phyloP scores from a whole-genome alignment of 2,329 filamentous ascomycete species.

The Stagonosporopsis chrysanthemi region DNA sequence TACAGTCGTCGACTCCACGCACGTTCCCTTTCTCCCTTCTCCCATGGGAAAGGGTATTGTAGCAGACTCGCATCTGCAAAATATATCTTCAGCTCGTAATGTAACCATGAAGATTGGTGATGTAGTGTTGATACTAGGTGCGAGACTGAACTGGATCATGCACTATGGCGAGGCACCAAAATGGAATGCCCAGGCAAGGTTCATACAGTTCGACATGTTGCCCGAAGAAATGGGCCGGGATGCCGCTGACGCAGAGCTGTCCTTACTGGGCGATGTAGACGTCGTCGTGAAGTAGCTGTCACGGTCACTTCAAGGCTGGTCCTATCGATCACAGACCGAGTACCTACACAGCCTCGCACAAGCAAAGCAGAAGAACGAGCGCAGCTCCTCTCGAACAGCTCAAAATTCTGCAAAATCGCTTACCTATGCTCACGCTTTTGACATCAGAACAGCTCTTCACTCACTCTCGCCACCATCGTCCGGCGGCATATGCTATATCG shows the following conservation, averaged over 20 bases:
- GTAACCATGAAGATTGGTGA: slow-evolving; percentile 62
- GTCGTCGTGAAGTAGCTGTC: slow-evolving; percentile 58
- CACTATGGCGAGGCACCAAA: slow-evolving; percentile 64
- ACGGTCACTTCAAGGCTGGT: slow-evolving; percentile 54
- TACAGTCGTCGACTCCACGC: slow-evolving; percentile 55
- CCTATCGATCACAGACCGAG: slow-evolving; percentile 49
- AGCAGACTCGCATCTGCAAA: slow-evolving; percentile 61
- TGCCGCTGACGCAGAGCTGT: slow-evolving; percentile 56
- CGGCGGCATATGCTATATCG: slow-evolving; percentile 62
- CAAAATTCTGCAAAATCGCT: slow-evolving; percentile 12
- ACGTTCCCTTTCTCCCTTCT: slow-evolving; percentile 64
- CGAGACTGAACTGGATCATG: slow-evolving; percentile 66
- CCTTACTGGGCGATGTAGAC: slow-evolving; percentile 61
- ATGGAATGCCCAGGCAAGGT: slow-evolving; percentile 59
- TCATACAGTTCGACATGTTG: slow-evolving; percentile 64
- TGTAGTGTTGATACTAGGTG: slow-evolving; percentile 63
- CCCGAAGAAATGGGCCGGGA: slow-evolving; percentile 64
- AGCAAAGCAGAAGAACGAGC: slow-evolving; percentile 2
- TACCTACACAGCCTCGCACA: background rate
- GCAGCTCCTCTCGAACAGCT: slow-evolving; percentile 32
- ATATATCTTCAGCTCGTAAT: slow-evolving; percentile 62
- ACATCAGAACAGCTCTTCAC: slow-evolving; percentile 59
- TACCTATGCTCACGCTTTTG: slow-evolving; percentile 53
- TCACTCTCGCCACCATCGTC: slow-evolving; percentile 54
- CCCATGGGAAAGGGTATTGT: slow-evolving; percentile 67